phyloP scores from a whole-genome alignment of 176 grass and related monocot genomes.

The Urochloa ruziziensis region DNA sequence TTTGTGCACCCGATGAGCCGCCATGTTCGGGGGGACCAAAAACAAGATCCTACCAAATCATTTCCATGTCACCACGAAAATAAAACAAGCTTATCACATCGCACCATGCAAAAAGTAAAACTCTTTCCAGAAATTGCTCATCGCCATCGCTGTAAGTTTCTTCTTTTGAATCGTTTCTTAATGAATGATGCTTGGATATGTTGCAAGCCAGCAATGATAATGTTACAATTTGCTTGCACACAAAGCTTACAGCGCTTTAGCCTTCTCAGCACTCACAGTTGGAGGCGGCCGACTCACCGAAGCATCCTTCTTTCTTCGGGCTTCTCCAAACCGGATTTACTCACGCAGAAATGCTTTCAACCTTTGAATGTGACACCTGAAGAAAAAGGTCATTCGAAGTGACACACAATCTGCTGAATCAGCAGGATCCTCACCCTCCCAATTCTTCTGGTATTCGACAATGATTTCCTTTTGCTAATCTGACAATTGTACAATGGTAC shows the following conservation, averaged over 20 bases:
- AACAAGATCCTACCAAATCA: not conserved
- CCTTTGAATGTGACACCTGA: not conserved
- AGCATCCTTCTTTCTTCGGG: not conserved
- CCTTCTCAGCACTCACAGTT: not conserved
- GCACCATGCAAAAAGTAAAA: not conserved
- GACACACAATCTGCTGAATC: slow-evolving; percentile 12
- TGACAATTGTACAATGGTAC: slow-evolving; percentile 33
- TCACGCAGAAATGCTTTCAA: not conserved
- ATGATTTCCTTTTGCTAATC: slow-evolving; percentile 8
- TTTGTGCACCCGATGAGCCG: not conserved
- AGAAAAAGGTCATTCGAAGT: not conserved
- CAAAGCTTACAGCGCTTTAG: not conserved
- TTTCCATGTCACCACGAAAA: not conserved
- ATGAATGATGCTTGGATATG: not conserved
- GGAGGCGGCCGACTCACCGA: not conserved
- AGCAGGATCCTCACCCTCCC: slow-evolving; percentile 1
- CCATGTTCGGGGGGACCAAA: not conserved
- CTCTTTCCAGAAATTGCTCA: not conserved
- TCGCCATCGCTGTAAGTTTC: not conserved
- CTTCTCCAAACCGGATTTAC: not conserved
- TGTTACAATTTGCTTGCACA: slow-evolving; percentile 14
- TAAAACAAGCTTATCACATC: slow-evolving; percentile 1
- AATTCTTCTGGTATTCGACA: slow-evolving; percentile 14
- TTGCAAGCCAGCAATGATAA: slow-evolving; percentile 9
- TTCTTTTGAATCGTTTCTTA: slow-evolving; percentile 1